Percentiles rank a stretch among this genome's conserved stretches.
Evolutionary conservation across 371 early-diverging fungal species (phyloP).

Genomic region (Rozella allomycis): DNA sequence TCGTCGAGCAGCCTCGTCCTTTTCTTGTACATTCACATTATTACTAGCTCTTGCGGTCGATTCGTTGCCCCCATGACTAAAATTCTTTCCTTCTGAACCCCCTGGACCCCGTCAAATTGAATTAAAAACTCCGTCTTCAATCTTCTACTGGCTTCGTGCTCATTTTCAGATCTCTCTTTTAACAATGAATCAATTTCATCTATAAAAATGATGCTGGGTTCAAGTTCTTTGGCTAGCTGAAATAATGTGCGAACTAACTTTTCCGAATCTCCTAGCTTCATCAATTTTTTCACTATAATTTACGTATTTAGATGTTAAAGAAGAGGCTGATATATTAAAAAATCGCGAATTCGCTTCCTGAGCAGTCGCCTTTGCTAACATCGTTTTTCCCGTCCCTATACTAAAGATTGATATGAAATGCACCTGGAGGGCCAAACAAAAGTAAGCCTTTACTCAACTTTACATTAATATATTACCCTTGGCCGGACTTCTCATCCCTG

Average conservation of each 20-base stretch:
- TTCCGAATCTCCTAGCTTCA: conserved; percentile 27
- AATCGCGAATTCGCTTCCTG: too few species aligned
- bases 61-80: conserved; percentile 17
- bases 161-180: conserved; percentile 9
- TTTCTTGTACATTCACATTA: too few species aligned
- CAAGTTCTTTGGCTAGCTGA: conserved; percentile 24
- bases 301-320: too few species aligned
- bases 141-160: conserved; percentile 28
- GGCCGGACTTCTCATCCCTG: too few species aligned
- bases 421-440: too few species aligned
- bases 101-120: conserved; percentile 14
- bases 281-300: too few species aligned
- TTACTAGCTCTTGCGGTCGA: conserved; percentile 22
- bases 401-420: too few species aligned
- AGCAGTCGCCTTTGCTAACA: too few species aligned
- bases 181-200: conserved; percentile 26
- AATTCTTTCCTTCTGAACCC: conserved; percentile 9
- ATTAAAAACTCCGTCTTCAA: conserved; percentile 34
- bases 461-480: too few species aligned
- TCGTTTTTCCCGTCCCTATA: too few species aligned
- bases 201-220: conserved; percentile 28
- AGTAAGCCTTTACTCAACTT: too few species aligned
- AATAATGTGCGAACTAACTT: conserved; percentile 28
- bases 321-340: too few species aligned
- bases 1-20: conserved; percentile 50